Base-by-base conservation (phyloP, 1,284 basidiomycete species). In the Amylostereum areolatum region DNA sequence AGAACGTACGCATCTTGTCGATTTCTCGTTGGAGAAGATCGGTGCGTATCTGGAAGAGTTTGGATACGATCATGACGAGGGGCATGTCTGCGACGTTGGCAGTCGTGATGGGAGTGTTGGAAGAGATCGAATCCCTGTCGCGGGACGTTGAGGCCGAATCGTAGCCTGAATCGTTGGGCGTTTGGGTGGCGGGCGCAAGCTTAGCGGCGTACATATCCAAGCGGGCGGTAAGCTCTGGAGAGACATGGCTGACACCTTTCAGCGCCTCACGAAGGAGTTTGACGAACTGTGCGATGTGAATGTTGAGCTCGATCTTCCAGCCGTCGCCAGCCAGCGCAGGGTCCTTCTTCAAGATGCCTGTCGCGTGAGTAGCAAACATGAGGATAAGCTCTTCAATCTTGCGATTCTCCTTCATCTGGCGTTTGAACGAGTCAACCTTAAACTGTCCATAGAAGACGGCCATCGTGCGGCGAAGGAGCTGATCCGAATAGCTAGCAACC, bases 381-480 rank as follows among this genome's bases (percentile, higher is more conserved):
- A 99, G 77, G 54, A 99, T 96, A 51, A 99, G 83, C 57, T 97
- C 94, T 68, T 99, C 97, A 47, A 98, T 89, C 71, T 96, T 97
- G 43, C 97, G 79, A 61, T 93, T 95, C 66, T 97, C 94, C 65
- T 93, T 92, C 80, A 98, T 86, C 61, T 94, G 90, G 39, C 82
- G 78, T 54, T 89, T 83, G 71, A 95, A 95, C 31, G 73, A 77
- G 45, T 90, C 85, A 52, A 91, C 84, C 62, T 86, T 85, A 66
- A 92, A 90, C 55, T 89, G 88, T 4, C 87, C 87, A 65, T 94
- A 97, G 66, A 96, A 97, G 30, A 88, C 83, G 45, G 87, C 93
- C 74, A 94, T 87, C 1, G 90, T 92, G 43, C 91, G 77, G 37
- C 94, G 82, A 30, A 92, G 85, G 29, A 92, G 74, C 59, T 92